Base-by-base conservation (phyloP, 2,329 filamentous ascomycete genomes). In the Thelonectria blattea region DNA sequence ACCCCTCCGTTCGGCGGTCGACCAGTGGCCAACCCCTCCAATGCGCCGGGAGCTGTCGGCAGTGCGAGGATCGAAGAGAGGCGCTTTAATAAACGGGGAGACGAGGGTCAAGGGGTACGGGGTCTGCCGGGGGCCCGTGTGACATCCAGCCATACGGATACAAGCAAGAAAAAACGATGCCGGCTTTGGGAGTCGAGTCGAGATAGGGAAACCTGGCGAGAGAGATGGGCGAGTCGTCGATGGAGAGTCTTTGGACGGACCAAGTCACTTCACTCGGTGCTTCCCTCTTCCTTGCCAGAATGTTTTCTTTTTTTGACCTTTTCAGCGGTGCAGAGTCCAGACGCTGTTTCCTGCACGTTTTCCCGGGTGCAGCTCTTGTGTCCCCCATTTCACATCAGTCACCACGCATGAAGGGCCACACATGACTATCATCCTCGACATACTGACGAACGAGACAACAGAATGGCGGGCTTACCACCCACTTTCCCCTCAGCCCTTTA, bases 81-180 rank as follows among this genome's bases (percentile, higher is more conserved):
- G n/a, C 17, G 46, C 42, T 55, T 55, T 45, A 48, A 48, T 55
- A 45, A 55, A 55, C 52, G 52, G 52, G 43, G 52, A 22, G 42
- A 24, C 42, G n/a, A 43, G 42, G 42, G 42, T 37, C 34, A 37
- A 18, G 46, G 51, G 52, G 20, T n/a, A 34, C 43, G 37, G 45
- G 53, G 53, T 56, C 53, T 30, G 56, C 52, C 56, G 42, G 37
- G 56, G 52, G 52, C 49, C 65, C 63, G 59, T 64, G 62, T 63
- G 65, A 62, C 65, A 61, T 59, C 39, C 53, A 56, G 53, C 53
- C 39, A 47, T 32, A 22, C 45, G 22, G 45, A 55, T 46, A 55
- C 52, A 55, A 30, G 27, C 20, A 22, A 55, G 32, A 56, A 48
- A 56, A 48, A 34, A 30, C 27, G 27, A 41, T 42, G 45, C 45